Percentiles rank a stretch among this genome's conserved stretches.
Evolutionary conservation across 805 yeast genomes (phyloP).

Genomic region (Wickerhamomyces bisporus): DNA sequence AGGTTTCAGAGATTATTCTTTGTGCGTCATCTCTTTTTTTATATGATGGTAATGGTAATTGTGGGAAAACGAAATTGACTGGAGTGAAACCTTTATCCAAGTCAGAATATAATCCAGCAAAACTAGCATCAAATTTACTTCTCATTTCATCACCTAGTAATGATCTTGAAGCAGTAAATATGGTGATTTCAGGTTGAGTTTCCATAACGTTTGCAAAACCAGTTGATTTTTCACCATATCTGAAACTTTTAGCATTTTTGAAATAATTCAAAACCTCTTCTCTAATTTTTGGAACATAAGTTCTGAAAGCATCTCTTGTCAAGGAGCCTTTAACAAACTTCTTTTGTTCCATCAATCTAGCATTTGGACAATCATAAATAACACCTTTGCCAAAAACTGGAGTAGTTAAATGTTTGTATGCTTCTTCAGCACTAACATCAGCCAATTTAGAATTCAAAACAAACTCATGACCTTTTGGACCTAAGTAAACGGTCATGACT

Average conservation of each 20-base stretch:
- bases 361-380: conserved; percentile 93
- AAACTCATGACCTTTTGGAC: conserved; percentile 97
- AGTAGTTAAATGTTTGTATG: conserved; percentile 95
- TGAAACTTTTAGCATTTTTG: conserved; percentile 44
- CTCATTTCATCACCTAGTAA: conserved; percentile 91
- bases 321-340: conserved; percentile 90
- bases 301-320: conserved; percentile 75
- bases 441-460: conserved; percentile 84
- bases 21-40: conserved; percentile 86
- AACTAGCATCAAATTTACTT: conserved; percentile 69
- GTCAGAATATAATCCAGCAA: conserved; percentile 83
- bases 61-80: conserved; percentile 89
- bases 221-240: conserved; percentile 29
- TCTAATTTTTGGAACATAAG: conserved; percentile 83
- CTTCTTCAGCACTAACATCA: conserved; percentile 95
- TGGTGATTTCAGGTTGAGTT: conserved; percentile 91
- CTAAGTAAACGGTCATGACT: conserved; percentile 91
- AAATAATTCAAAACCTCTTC: conserved; percentile 73
- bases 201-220: conserved; percentile 68
- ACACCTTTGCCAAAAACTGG: conserved; percentile 98
- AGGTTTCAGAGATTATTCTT: conserved; percentile 69
- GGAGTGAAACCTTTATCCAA: conserved; percentile 97
- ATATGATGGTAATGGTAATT: conserved; percentile 85
- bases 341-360: conserved; percentile 95
- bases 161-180: conserved; percentile 92